These are phyloP conservation scores for Neurospora sublineolata DNA, from an alignment of 495 filamentous ascomycete species.

Conservation along the genomic window DNA sequence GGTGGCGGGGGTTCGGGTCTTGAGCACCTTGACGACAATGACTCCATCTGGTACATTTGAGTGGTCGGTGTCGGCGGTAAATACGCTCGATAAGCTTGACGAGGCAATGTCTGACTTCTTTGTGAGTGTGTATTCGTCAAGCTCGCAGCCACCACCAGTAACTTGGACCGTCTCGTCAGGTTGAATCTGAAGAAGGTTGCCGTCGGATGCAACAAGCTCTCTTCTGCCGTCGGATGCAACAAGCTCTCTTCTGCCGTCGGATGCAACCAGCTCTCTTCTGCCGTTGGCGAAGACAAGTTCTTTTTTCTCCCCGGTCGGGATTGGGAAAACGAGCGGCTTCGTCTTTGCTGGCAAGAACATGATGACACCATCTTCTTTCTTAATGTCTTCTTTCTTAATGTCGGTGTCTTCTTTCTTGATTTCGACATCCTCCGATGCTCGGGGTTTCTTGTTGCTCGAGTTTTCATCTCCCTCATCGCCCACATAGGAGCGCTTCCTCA, in stretches of 20 bases:
- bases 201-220: conserved; percentile 16
- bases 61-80: conserved; percentile 35
- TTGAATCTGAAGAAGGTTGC: conserved; percentile 28
- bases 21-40: conserved; percentile 40
- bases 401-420: background rate
- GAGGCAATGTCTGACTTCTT: conserved; percentile 34
- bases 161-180: conserved; percentile 30
- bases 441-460: conserved; percentile 26
- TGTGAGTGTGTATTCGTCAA: conserved; percentile 34
- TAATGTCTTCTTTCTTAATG: conserved; percentile 12
- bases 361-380: conserved; percentile 30
- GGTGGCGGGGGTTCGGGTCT: conserved; percentile 25
- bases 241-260: conserved; percentile 7
- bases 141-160: conserved; percentile 24
- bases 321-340: conserved; percentile 31
- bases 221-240: conserved; percentile 24
- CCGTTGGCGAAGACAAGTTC: conserved; percentile 31
- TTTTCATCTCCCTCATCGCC: conserved; percentile 22
- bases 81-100: conserved; percentile 36
- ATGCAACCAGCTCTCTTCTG: conserved; percentile 11
- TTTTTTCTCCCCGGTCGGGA: conserved; percentile 29
- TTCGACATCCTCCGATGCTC: conserved; percentile 17
- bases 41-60: conserved; percentile 31
- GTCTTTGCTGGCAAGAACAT: conserved; percentile 34
- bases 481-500: conserved; percentile 32